Evolutionary conservation across 2,329 filamentous ascomycete genomes (phyloP), one percentile per base, ranked within the genome.

Genomic region (Pseudogymnoascus sp.): DNA sequence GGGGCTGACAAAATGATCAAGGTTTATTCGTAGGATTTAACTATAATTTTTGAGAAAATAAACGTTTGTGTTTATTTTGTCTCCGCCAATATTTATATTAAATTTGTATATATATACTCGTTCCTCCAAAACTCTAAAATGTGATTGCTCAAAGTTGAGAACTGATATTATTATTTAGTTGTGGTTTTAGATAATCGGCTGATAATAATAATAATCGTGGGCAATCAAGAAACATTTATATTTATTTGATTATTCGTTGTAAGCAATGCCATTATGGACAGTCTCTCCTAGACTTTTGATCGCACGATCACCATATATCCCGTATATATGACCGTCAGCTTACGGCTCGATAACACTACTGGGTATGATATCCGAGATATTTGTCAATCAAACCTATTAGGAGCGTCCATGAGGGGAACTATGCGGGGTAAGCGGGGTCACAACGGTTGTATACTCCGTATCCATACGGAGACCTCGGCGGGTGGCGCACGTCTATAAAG

Each of bases 371-470:
- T 55, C 48, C 48, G 48, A 55, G 48, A 33, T 33, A 55, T 55
- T 55, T 55, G 48, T 55, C 48, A 55, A 55, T 33, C n/a, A 13
- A 55, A 9, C 48, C 5, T 33, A 55, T 29, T 55, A 33, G 15
- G 15, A 33, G 5, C 5, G 44, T 29, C 44, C 17, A 55, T 21
- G 44, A 55, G 44, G 44, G 44, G 48, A 9, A 55, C 7, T 33
- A 33, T 55, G 48, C 48, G 48, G 48, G 48, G 48, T 55, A 55
- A 55, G 48, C 48, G 44, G 44, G 44, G 44, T 55, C 5, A 33
- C 4, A 17, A 31, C n/a, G n/a, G 5, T 55, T 29, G 44, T 17
- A 31, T 33, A 55, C 27, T 55, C 27, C 29, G 44, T 17, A 17
- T 55, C n/a, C 8, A 1, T 17, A 55, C 17, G 15, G 48, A 55